Evolutionary conservation across 1,139 yeast genomes (phyloP), one percentile per base, ranked within the genome.

Genomic region (Debaryomyces fabryi): DNA sequence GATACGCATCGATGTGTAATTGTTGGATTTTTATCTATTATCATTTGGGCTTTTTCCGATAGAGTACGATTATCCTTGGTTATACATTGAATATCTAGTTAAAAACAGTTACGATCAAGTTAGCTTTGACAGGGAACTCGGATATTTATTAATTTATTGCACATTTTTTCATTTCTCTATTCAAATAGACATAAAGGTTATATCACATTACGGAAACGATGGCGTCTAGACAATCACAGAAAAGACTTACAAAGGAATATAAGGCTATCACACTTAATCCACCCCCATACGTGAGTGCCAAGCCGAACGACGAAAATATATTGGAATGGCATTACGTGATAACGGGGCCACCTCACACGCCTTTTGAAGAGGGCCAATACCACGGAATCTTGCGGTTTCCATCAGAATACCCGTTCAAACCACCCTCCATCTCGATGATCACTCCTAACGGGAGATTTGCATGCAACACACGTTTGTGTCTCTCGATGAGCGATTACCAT

Each of bases 401-500:
- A 0, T 69, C 82, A 9, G 96, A 90, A 57, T 92, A 91, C 59
- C 98, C 97, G 0, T 91, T 87, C 72, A 85, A 87, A 58, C 98
- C 98, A 3, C 97, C 97, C 1, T 82, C 96, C 20, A 92, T 92
- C 50, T 78, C 88, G 46, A 91, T 92, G 92, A 72, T 84, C 47
- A 92, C 97, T 0, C 97, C 97, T 3, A 86, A 83, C 54, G 95
- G 91, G 4, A 74, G 96, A 40, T 88, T 92, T 65, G 81, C 84
- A 53, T 81, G 90, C 46, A 87, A 88, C 62, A 82, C 90, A 6
- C 74, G 96, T 42, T 76, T 92, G 42, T 92, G 98, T 69, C 72
- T 92, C 44, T 84, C 91, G 38, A 91, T 92, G 85, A 85, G 93
- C 58, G 97, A 92, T 55, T 91, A 83, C 66, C 98, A 92, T 59